Base-by-base conservation (phyloP, 495 filamentous ascomycete species). In the Saxophila tyrrhenica region DNA sequence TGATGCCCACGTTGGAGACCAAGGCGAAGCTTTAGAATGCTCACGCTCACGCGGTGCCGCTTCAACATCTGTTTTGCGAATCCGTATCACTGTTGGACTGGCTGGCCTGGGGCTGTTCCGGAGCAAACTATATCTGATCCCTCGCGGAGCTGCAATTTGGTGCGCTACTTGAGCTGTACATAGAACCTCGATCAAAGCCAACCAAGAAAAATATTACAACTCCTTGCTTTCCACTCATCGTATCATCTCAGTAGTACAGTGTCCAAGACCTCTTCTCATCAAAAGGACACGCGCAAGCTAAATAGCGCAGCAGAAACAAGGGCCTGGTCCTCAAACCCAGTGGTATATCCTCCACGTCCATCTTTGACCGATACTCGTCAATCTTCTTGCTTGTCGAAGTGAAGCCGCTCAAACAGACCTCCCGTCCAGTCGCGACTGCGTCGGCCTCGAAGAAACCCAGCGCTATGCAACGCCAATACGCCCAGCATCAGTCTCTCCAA, bases 1-100 rank as follows among this genome's bases (percentile, higher is more conserved):
- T 99, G 67, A 71, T 90, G 67, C 86, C 87, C 15, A 64, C 92
- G 42, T 83, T 89, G 61, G 73, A 80, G 49, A 81, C 86, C 62
- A 96, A 95, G 78, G 83, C 92, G 17, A 96, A 96, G 80, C 70
- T 98, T 60, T 98, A 35, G 13, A 35, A 7, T 13, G 7, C 13
- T 5, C 13, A 13, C 13, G 29, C 29, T 7, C 29, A 7, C 29
- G 29, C 29, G 29, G 13, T 35, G n/a, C 7, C 19, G 3, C 16
- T 44, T 44, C 41, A 21, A 44, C 41, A 44, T n/a, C 41, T 44
- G 15, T 44, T 44, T 44, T n/a, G 41, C 41, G 17, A 21, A n/a
- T 44, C n/a, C n/a, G n/a, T n/a, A n/a, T n/a, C n/a, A n/a, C n/a
- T n/a, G n/a, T n/a, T n/a, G n/a, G n/a, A n/a, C n/a, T n/a, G n/a